phyloP scores from a whole-genome alignment of 192 early-diverging fungal genomes.

The Backusella circina region DNA sequence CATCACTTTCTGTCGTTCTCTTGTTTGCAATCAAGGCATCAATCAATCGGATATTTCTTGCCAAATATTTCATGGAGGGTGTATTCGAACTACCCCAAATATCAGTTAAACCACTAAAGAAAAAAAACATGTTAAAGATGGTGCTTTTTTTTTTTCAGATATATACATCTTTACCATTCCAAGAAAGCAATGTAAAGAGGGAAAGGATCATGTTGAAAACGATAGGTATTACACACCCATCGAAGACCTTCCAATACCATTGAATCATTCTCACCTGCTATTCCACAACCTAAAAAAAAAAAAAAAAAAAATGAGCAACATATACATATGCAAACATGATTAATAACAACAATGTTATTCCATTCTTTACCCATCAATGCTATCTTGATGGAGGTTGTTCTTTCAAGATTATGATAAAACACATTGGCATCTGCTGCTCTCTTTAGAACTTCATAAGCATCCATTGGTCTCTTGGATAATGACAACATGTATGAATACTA shows the following conservation, averaged over 20 bases:
- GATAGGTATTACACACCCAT: conserved; percentile 37
- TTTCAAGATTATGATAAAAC: conserved; percentile 50
- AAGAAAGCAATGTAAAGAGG: conserved; percentile 45
- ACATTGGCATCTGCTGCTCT: conserved; percentile 54
- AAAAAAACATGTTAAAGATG: too few relatives aligned
- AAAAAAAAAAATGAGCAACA: not conserved
- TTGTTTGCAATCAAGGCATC: conserved; percentile 7
- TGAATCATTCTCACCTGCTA: conserved; percentile 19
- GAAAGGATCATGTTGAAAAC: conserved; percentile 40
- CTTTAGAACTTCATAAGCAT: conserved; percentile 56
- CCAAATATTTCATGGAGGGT: not conserved
- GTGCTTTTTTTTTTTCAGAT: too few relatives aligned
- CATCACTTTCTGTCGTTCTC: not conserved
- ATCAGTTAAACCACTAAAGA: not conserved
- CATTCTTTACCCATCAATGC: conserved; percentile 54
- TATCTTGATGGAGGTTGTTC: conserved; percentile 35
- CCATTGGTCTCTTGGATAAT: conserved; percentile 44
- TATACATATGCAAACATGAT: too few relatives aligned
- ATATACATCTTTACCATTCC: conserved; percentile 31
- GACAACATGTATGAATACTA: conserved; percentile 56
- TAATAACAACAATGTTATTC: not conserved
- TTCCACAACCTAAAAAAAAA: conserved; percentile 29
- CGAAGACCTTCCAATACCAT: conserved; percentile 33
- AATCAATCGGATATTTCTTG: conserved; percentile 19
- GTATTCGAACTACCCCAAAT: too few relatives aligned